phyloP scores from a whole-genome alignment of 2,329 filamentous ascomycete species.

The Kalaharituber pfeilii region DNA sequence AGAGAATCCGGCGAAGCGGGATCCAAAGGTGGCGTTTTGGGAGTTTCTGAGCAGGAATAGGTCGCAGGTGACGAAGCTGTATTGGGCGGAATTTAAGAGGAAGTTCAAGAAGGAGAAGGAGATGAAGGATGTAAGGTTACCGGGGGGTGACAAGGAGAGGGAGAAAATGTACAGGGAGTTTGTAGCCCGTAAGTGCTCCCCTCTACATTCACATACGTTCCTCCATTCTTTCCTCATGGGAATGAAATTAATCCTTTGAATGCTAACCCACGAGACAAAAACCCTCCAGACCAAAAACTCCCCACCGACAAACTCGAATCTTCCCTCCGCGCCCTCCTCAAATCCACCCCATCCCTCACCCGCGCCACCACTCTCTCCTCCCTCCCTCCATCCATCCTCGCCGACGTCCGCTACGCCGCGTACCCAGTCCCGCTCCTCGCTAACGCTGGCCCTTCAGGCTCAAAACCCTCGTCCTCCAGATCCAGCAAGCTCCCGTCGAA shows the following conservation, averaged over 20 bases:
- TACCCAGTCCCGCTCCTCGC: constrained; percentile 26
- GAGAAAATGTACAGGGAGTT: constrained; percentile 68
- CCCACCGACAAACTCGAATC: too few species aligned
- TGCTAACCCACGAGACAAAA: too few species aligned
- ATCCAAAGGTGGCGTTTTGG: constrained; percentile 69
- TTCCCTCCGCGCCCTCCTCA: constrained; percentile 50
- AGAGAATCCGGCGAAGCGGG: constrained; percentile 67
- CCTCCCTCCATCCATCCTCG: constrained; percentile 45
- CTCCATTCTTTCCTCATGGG: too few species aligned
- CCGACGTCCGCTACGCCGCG: constrained; percentile 53
- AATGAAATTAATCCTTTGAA: constrained; percentile 41
- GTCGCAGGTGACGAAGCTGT: constrained; percentile 56
- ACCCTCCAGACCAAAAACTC: too few species aligned
- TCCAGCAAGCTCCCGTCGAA: too few species aligned
- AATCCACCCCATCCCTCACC: constrained; percentile 42
- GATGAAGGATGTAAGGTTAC: constrained; percentile 56
- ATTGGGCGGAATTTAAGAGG: constrained; percentile 91
- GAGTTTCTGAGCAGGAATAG: constrained; percentile 65
- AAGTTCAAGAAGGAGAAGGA: constrained; percentile 68
- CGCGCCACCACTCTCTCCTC: constrained; percentile 38
- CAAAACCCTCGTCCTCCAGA: too few species aligned
- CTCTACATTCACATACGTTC: constrained; percentile 7
- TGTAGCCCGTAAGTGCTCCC: constrained; percentile 25
- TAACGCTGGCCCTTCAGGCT: background rate
- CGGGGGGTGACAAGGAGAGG: constrained; percentile 52